Evolutionary conservation across 2,329 filamentous ascomycete genomes (phyloP), one percentile per base, ranked within the genome.

Genomic region (Clonostachys rhizophaga): DNA sequence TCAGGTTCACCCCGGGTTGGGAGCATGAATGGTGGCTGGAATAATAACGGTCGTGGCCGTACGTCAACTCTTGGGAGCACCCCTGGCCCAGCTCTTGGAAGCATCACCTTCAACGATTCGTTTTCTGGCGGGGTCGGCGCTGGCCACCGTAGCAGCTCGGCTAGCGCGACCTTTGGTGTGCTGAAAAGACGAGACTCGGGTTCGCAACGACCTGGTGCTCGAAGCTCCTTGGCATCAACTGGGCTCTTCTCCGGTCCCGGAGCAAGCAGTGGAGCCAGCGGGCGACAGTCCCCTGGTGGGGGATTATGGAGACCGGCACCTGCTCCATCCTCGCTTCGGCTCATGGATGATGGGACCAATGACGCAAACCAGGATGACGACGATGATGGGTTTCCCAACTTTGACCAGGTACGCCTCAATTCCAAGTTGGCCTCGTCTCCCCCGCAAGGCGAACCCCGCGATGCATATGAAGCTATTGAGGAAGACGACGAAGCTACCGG

Each of bases 381-480:
- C 35, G 71, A 76, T 43, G 60, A 69, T 44, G 69, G 79, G 55
- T 64, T 79, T 6, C 68, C 78, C 3, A 72, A 80, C 55, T 80
- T 82, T 57, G 71, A 72, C 42, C 64, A 68, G 47, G 66, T 63
- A 51, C 64, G 51, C 6, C 65, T 66, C 46, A 39, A 17, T 39
- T n/a, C 45, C 34, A 46, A 46, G 11, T 37, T 18, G 24, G 11
- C 12, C 36, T 14, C 24, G 35, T 12, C 18, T 18, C 20, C 33
- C 8, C 37, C 39, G 5, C 37, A 12, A 11, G 24, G 40, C 12
- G 17, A 47, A 11, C 24, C 44, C 7, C 42, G 46, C n/a, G 36
- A 43, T 40, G 24, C 24, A 30, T 30, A 30, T 30, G 24, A 30
- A 30, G n/a, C 30, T 16, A 33, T 40, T 37, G 36, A 34, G 30